These are phyloP conservation scores for Gracilaria domingensis DNA, from an alignment of 23 red algal genomes.

Conservation along the genomic window DNA sequence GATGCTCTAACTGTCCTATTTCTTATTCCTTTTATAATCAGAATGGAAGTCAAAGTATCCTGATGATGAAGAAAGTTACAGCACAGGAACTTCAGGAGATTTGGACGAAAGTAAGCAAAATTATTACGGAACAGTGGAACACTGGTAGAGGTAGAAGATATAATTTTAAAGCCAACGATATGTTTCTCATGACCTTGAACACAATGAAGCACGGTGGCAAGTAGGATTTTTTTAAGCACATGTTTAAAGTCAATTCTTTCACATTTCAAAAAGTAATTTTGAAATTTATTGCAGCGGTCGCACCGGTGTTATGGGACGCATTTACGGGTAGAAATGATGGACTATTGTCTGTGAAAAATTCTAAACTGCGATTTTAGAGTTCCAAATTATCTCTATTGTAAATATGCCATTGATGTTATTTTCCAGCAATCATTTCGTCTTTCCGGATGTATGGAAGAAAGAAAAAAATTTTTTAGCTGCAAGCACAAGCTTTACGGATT, in stretches of 20 bases:
- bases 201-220: not conserved
- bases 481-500: slow-evolving; percentile 30
- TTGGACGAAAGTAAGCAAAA: not conserved
- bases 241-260: not conserved
- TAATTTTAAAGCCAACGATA: not conserved
- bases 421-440: slow-evolving; percentile 27
- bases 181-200: slow-evolving; percentile 10
- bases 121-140: not conserved
- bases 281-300: not conserved
- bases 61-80: slow-evolving; percentile 15
- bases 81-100: not conserved
- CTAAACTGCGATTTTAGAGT: not conserved
- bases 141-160: not conserved
- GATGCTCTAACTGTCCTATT: too few relatives aligned
- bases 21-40: not conserved
- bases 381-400: not conserved
- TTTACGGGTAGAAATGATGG: not conserved
- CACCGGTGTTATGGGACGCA: too few relatives aligned
- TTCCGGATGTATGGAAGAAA: slow-evolving; percentile 5
- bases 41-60: not conserved
- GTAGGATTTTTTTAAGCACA: not conserved
- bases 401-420: slow-evolving; percentile 18
- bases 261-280: slow-evolving; percentile 14
- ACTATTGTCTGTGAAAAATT: not conserved
- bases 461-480: slow-evolving; percentile 19